Conservation (phyloP, 108 stramenopile genomes). For the Mayamaea pseudoterrestris region DNA sequence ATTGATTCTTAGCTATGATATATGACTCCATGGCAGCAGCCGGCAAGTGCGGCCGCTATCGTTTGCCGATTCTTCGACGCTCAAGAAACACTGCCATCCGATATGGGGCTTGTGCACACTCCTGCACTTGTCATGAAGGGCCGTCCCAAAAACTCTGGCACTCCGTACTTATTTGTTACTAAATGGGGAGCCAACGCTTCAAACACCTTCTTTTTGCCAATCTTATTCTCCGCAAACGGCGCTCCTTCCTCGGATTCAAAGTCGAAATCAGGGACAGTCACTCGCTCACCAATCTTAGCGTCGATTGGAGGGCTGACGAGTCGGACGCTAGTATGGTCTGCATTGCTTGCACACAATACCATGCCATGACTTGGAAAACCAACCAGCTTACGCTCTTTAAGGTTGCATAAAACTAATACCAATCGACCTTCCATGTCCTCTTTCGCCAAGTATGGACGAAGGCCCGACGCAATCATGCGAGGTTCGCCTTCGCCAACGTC, state of each 20-base stretch:
- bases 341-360: constrained; percentile 90
- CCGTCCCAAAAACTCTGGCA: constrained; percentile 71
- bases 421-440: constrained; percentile 82
- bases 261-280: constrained; percentile 68
- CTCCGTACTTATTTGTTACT: constrained; percentile 72
- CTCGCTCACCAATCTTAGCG: constrained; percentile 87
- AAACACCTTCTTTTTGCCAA: constrained; percentile 97
- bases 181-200: constrained; percentile 90
- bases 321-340: constrained; percentile 82
- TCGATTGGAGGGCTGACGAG: constrained; percentile 88
- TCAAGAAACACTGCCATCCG: constrained; percentile 63
- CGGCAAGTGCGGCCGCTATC: not conserved
- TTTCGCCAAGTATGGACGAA: constrained; percentile 66
- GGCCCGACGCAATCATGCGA: constrained; percentile 88
- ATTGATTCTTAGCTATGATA: too few species aligned
- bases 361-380: constrained; percentile 96
- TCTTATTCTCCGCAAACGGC: constrained; percentile 84
- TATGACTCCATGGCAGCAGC: too few species aligned
- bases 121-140: constrained; percentile 84
- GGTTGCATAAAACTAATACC: constrained; percentile 94
- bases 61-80: constrained; percentile 5
- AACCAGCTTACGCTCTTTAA: constrained; percentile 91
- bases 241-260: constrained; percentile 73
- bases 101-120: constrained; percentile 74
- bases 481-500: constrained; percentile 93